Percentiles rank a stretch among this genome's conserved stretches.
These are phyloP conservation scores for Przewalskia tangutica DNA, from an alignment of 257 asterid genomes.

Conservation along the genomic window DNA sequence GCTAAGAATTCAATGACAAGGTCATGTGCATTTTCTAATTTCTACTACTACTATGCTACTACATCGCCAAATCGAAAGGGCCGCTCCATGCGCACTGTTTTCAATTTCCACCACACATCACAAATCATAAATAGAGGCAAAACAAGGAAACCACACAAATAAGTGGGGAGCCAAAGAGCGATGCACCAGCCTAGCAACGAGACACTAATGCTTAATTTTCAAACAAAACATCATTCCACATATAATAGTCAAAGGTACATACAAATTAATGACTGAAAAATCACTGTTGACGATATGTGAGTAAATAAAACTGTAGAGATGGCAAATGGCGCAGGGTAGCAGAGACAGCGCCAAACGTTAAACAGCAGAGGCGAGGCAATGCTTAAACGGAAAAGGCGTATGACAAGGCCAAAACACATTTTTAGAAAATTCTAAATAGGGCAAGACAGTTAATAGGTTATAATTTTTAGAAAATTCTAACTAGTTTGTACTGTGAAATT, in stretches of 20 bases:
- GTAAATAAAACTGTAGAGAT: constrained; percentile 1
- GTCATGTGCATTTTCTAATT: background rate
- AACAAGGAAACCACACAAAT: background rate
- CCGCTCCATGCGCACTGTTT: background rate
- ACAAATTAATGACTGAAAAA: background rate
- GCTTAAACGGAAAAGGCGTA: no score
- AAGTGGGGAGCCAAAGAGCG: background rate
- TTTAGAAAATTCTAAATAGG: no score
- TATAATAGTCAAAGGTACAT: no score
- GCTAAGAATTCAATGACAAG: background rate
- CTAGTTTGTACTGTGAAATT: no score
- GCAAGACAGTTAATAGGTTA: no score
- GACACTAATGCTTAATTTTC: background rate
- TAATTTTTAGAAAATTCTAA: no score
- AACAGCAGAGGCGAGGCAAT: no score
- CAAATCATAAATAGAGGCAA: background rate
- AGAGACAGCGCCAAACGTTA: no score
- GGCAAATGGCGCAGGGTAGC: no score
- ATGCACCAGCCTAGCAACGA: background rate
- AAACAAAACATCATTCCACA: background rate
- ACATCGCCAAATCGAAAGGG: background rate
- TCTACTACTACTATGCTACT: background rate
- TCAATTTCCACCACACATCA: background rate
- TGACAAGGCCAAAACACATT: no score
- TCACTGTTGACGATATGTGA: background rate